A percentile compares a stretch with the other conserved stretches of the same genome.
These are phyloP conservation scores for Ganoderma leucocontextum DNA, from an alignment of 1,284 basidiomycete species.

Conservation along the genomic window DNA sequence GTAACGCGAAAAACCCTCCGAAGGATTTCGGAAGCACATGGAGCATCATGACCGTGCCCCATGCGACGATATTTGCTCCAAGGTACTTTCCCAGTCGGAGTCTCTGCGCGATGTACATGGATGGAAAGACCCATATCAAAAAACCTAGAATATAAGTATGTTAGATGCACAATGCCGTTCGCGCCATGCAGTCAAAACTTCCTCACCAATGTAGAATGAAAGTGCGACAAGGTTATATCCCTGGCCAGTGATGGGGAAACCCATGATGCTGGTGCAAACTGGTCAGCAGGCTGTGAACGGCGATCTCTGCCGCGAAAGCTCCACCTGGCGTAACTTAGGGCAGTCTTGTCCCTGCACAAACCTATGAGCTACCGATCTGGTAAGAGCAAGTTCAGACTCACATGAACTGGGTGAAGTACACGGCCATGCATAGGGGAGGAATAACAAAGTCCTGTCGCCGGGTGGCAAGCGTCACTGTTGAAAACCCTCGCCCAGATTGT, in stretches of 20 bases:
- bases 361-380: not conserved
- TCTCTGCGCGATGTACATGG: constrained; percentile 71
- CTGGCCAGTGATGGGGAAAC: constrained; percentile 70
- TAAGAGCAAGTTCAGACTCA: constrained; percentile 38
- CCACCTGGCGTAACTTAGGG: constrained; percentile 72
- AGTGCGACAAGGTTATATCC: constrained; percentile 72
- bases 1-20: constrained; percentile 66
- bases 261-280: constrained; percentile 60
- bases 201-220: constrained; percentile 67
- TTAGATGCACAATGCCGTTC: not conserved
- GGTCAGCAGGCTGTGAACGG: not conserved
- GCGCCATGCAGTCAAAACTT: not conserved
- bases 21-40: constrained; percentile 67
- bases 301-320: not conserved
- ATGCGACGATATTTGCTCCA: constrained; percentile 66
- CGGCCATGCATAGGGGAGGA: constrained; percentile 66
- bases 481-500: not conserved
- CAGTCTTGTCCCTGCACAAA: constrained; percentile 65
- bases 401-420: constrained; percentile 74
- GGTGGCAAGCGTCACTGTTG: not conserved
- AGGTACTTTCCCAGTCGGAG: constrained; percentile 68
- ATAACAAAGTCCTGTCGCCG: constrained; percentile 63
- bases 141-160: constrained; percentile 50
- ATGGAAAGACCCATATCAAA: constrained; percentile 72
- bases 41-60: constrained; percentile 70